These are phyloP conservation scores for Cryphonectria radicalis DNA, from an alignment of 2,329 filamentous ascomycete genomes.

Conservation along the genomic window DNA sequence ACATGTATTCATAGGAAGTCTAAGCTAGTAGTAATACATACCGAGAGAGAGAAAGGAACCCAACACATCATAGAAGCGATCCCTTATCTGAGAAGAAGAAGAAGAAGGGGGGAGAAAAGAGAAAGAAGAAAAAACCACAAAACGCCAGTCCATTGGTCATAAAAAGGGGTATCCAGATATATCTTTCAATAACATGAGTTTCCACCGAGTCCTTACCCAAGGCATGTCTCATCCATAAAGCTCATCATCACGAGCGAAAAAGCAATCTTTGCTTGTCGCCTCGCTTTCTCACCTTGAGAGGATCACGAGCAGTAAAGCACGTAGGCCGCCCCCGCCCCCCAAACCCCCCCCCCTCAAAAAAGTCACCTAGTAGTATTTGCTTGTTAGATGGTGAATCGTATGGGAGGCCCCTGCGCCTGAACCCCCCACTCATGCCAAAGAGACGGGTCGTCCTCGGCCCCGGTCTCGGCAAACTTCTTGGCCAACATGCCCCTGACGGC, in stretches of 20 bases:
- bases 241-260: background rate
- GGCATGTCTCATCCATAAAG: background rate
- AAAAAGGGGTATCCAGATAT: slow-evolving; percentile 21
- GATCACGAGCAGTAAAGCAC: background rate
- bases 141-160: background rate
- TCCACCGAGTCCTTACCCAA: background rate
- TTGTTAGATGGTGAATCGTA: too few species aligned
- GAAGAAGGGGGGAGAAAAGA: background rate
- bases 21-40: too few species aligned
- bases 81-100: too few species aligned
- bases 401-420: background rate
- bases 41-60: too few species aligned
- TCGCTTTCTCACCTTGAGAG: background rate
- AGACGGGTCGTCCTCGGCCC: slow-evolving; percentile 20
- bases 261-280: background rate
- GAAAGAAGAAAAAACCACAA: background rate
- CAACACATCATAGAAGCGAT: too few species aligned
- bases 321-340: too few species aligned
- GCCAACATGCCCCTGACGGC: slow-evolving; percentile 24
- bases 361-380: background rate
- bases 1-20: too few species aligned
- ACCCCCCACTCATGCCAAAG: slow-evolving; percentile 28
- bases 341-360: background rate
- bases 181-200: background rate
- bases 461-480: slow-evolving; percentile 20